A percentile compares a stretch with the other conserved stretches of the same genome.
These are phyloP conservation scores for Auricularia sp. DNA, from an alignment of 768 basidiomycete genomes.

Conservation along the genomic window DNA sequence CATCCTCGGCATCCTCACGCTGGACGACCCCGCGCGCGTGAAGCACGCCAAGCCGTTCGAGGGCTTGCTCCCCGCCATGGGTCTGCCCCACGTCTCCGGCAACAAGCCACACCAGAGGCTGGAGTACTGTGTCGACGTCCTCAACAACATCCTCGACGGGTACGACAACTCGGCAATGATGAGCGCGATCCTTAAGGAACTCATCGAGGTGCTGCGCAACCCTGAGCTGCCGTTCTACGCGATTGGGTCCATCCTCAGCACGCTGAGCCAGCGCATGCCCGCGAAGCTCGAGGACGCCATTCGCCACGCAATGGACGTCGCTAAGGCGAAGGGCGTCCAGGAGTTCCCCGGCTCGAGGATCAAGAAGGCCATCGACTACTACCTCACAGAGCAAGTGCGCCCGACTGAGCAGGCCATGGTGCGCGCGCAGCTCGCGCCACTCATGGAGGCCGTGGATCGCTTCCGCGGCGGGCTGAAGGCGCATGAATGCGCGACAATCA, in stretches of 20 bases:
- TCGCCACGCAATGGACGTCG: conserved; percentile 63
- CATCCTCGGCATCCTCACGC: conserved; percentile 90
- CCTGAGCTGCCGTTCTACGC: conserved; percentile 86
- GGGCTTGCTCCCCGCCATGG: conserved; percentile 81
- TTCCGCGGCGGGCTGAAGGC: conserved; percentile 77
- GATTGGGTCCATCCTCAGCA: conserved; percentile 69
- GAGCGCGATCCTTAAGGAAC: conserved; percentile 75
- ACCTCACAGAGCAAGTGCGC: conserved; percentile 68
- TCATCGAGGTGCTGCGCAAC: conserved; percentile 71
- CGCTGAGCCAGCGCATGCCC: conserved; percentile 89
- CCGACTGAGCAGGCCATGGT: conserved; percentile 75
- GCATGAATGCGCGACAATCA: conserved; percentile 74
- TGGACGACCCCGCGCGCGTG: conserved; percentile 92
- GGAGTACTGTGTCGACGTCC: conserved; percentile 55
- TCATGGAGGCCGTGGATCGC: conserved; percentile 68
- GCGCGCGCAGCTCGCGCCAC: conserved; percentile 53
- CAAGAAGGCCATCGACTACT: conserved; percentile 79
- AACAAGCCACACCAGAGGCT: conserved; percentile 86
- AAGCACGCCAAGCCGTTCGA: conserved; percentile 98
- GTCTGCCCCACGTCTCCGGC: conserved; percentile 74
- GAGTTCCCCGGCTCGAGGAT: conserved; percentile 89
- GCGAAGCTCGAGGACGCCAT: conserved; percentile 81
- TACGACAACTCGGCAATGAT: conserved; percentile 94
- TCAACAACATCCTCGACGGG: conserved; percentile 89
- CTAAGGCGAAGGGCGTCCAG: conserved; percentile 52